Evolutionary conservation across 164 flowering plant species (phyloP).

Genomic region (Magnolia changhungtana): DNA sequence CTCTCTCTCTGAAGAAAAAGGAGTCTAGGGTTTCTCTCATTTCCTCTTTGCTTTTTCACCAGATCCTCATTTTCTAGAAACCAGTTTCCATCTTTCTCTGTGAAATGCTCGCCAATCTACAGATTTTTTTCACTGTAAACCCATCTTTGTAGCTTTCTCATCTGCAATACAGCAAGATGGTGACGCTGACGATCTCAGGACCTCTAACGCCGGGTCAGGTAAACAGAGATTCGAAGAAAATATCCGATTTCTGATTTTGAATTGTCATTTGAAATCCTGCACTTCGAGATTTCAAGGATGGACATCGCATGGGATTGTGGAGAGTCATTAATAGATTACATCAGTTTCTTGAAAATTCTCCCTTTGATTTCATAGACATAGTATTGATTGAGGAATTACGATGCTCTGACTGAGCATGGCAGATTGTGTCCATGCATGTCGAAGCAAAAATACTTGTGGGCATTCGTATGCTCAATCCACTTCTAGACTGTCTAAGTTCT

Average conservation of each 20-base stretch:
- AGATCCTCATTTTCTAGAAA: neutral
- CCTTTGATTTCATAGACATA: too few species aligned
- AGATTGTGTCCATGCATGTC: too few species aligned
- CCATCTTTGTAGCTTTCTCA: neutral
- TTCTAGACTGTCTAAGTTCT: too few species aligned
- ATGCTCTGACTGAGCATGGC: too few species aligned
- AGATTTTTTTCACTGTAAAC: neutral
- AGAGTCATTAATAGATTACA: neutral
- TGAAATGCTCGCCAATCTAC: neutral
- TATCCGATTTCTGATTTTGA: neutral
- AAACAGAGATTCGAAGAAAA: neutral
- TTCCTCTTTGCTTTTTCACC: too few species aligned
- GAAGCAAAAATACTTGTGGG: too few species aligned
- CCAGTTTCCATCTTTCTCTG: neutral
- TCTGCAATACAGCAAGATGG: neutral
- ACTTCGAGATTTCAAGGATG: neutral
- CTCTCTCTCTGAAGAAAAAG: too few species aligned
- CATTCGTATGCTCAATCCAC: too few species aligned
- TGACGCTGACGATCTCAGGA: slow-evolving; percentile 41
- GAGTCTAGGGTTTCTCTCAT: too few species aligned
- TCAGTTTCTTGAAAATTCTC: neutral
- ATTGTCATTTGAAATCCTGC: neutral
- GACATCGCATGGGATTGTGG: too few species aligned
- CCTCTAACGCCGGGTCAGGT: slow-evolving; percentile 84
- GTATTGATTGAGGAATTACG: too few species aligned